These are phyloP conservation scores for Pleurotus giganteus DNA, from an alignment of 768 basidiomycete genomes.

Conservation along the genomic window DNA sequence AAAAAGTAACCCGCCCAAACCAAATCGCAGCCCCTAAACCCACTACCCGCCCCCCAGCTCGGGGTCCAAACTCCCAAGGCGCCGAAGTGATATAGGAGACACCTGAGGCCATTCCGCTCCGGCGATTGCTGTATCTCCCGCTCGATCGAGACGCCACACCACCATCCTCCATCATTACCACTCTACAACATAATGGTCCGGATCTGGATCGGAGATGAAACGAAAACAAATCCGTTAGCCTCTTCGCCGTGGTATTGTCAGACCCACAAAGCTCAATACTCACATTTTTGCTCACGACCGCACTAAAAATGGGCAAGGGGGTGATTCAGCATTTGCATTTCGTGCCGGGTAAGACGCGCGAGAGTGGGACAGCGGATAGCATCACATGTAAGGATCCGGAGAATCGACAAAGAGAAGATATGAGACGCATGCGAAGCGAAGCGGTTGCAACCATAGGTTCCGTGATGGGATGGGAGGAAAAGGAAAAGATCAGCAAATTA, in stretches of 20 bases:
- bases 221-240: background rate
- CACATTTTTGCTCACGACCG: slow-evolving; percentile 71
- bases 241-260: background rate
- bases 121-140: background rate
- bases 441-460: slow-evolving; percentile 14
- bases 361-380: slow-evolving; percentile 12
- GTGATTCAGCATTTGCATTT: slow-evolving; percentile 13
- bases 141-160: slow-evolving; percentile 10
- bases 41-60: background rate
- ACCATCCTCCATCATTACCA: background rate
- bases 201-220: slow-evolving; percentile 19
- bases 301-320: slow-evolving; percentile 32
- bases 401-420: slow-evolving; percentile 20
- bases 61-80: background rate
- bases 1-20: background rate
- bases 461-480: slow-evolving; percentile 9
- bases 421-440: slow-evolving; percentile 14
- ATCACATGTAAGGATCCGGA: slow-evolving; percentile 20
- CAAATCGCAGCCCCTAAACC: background rate
- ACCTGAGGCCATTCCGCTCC: background rate
- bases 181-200: slow-evolving; percentile 27
- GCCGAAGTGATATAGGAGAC: background rate
- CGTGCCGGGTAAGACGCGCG: slow-evolving; percentile 16
- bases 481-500: slow-evolving; percentile 16
- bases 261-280: slow-evolving; percentile 28